Evolutionary conservation across 805 yeast species (phyloP).

Genomic region (Nakazawaea peltata): DNA sequence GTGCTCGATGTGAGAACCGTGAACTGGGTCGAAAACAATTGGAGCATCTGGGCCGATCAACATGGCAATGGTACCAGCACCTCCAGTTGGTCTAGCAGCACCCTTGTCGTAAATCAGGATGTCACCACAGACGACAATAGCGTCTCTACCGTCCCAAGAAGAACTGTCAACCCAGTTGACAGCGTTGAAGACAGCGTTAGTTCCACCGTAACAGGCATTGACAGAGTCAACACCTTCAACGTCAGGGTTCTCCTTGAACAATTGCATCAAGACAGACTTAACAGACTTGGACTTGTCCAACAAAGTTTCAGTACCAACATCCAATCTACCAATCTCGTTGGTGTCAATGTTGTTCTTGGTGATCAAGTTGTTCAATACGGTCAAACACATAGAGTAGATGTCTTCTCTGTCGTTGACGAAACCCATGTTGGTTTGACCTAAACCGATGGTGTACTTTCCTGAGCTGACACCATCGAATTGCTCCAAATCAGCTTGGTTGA

Average conservation of each 20-base stretch:
- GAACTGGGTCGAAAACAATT: constrained; percentile 77
- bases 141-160: constrained; percentile 97
- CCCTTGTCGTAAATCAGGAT: constrained; percentile 97
- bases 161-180: constrained; percentile 94
- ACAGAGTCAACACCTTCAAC: constrained; percentile 93
- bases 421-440: constrained; percentile 98
- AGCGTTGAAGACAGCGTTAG: constrained; percentile 88
- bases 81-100: constrained; percentile 99
- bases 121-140: constrained; percentile 95
- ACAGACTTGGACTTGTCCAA: constrained; percentile 96
- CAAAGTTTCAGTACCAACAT: constrained; percentile 97
- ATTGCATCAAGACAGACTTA: constrained; percentile 91
- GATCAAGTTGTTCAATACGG: constrained; percentile 73
- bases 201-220: constrained; percentile 99
- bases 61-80: constrained; percentile 94
- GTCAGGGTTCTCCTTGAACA: constrained; percentile 81
- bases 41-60: constrained; percentile 98
- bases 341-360: constrained; percentile 80
- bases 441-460: constrained; percentile 97
- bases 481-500: constrained; percentile 85
- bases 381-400: constrained; percentile 87
- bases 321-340: constrained; percentile 80
- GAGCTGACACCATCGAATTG: constrained; percentile 75
- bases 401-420: constrained; percentile 97
- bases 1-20: constrained; percentile 94